Evolutionary conservation across 768 basidiomycete genomes (phyloP).

Genomic region (Polyporus arcularius): DNA sequence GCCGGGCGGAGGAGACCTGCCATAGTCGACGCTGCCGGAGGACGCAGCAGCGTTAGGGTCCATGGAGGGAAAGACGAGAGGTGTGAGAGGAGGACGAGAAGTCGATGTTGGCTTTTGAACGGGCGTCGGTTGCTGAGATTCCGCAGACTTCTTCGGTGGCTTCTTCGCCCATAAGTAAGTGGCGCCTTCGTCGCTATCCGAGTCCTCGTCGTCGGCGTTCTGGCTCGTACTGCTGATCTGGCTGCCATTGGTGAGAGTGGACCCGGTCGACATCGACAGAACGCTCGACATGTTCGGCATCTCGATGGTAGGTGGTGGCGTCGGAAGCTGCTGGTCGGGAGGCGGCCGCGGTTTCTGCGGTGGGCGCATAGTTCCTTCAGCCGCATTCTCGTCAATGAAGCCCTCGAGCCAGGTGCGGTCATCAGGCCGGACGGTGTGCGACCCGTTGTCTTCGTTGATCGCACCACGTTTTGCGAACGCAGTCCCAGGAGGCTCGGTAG

Average conservation of each 20-base stretch:
- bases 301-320: conserved; percentile 9
- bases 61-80: conserved; percentile 26
- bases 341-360: conserved; percentile 3
- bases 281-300: background rate
- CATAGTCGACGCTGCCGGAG: conserved; percentile 9
- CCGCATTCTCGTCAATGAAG: conserved; percentile 22
- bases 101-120: conserved; percentile 7
- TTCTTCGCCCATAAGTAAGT: conserved; percentile 46
- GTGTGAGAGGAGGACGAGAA: conserved; percentile 25
- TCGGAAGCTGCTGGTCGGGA: conserved; percentile 8
- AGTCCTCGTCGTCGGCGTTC: conserved; percentile 42
- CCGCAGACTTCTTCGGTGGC: conserved; percentile 25
- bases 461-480: conserved; percentile 11
- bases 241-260: conserved; percentile 13
- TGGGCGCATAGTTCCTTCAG: conserved; percentile 17
- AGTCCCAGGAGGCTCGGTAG: conserved; percentile 6
- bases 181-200: conserved; percentile 48
- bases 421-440: conserved; percentile 11
- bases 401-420: conserved; percentile 16
- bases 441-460: conserved; percentile 12
- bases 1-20: conserved; percentile 13
- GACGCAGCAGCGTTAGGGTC: conserved; percentile 4
- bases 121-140: conserved; percentile 1
- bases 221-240: conserved; percentile 6
- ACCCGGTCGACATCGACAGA: background rate